Evolutionary conservation across 2,329 filamentous ascomycete species (phyloP).

Genomic region (Alternaria brassicae): DNA sequence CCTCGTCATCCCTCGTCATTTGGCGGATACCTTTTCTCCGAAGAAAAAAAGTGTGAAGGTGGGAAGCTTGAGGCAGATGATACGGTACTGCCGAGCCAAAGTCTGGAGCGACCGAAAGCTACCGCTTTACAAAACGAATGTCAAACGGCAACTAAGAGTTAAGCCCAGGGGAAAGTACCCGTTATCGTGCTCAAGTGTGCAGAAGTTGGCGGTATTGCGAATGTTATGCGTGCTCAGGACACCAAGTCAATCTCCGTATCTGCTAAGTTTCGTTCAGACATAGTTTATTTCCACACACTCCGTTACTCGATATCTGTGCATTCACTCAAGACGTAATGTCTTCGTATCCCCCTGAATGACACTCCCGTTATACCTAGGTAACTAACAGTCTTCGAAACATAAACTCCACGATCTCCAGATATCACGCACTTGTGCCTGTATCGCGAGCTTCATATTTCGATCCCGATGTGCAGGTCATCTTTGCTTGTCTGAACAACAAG

Average conservation of each 20-base stretch:
- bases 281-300: neutral
- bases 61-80: neutral
- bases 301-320: neutral
- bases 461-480: neutral
- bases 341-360: too few species aligned
- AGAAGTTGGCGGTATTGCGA: neutral
- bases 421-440: neutral
- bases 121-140: neutral
- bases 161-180: neutral
- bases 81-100: neutral
- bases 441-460: neutral
- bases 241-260: neutral
- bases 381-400: neutral
- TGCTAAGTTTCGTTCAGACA: neutral
- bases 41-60: neutral
- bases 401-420: neutral
- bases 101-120: neutral
- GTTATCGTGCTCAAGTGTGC: neutral
- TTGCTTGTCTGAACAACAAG: constrained; percentile 1
- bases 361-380: too few species aligned
- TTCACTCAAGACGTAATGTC: neutral
- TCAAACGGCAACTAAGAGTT: neutral
- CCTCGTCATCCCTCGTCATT: neutral
- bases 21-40: constrained; percentile 3
- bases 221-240: neutral